These are phyloP conservation scores for Amniculicola lignicola DNA, from an alignment of 495 filamentous ascomycete genomes.

Conservation along the genomic window DNA sequence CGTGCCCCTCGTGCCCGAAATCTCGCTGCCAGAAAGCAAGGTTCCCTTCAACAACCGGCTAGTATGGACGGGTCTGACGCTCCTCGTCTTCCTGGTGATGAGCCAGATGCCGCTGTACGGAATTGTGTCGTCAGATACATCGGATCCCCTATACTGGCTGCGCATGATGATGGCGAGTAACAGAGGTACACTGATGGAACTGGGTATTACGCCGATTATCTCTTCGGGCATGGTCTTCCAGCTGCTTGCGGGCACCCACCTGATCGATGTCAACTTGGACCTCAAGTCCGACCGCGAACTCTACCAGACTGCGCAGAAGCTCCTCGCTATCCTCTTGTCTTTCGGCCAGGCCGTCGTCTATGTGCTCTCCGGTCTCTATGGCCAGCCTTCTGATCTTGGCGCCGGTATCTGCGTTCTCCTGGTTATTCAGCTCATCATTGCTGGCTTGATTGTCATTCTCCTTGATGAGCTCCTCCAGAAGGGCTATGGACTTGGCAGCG, in stretches of 20 bases:
- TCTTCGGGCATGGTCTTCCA: conserved; percentile 99
- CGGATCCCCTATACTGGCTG: conserved; percentile 97
- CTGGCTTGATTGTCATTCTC: conserved; percentile 97
- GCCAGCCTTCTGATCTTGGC: conserved; percentile 90
- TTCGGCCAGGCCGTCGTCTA: conserved; percentile 96
- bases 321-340: conserved; percentile 96
- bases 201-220: conserved; percentile 99
- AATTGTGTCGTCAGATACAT: conserved; percentile 65
- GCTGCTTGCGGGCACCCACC: conserved; percentile 97
- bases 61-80: conserved; percentile 98
- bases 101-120: conserved; percentile 83
- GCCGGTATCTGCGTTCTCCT: conserved; percentile 96
- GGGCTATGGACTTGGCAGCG: conserved; percentile 96
- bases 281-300: conserved; percentile 99
- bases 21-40: conserved; percentile 93
- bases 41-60: conserved; percentile 97
- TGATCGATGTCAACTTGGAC: conserved; percentile 92
- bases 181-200: conserved; percentile 95
- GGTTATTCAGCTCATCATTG: conserved; percentile 93
- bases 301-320: conserved; percentile 99
- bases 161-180: conserved; percentile 99
- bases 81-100: conserved; percentile 99
- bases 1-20: conserved; percentile 97
- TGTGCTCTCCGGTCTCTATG: conserved; percentile 97
- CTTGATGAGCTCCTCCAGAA: conserved; percentile 99